phyloP scores from a whole-genome alignment of 768 basidiomycete genomes.

The Hortiboletus flavorubellus region DNA sequence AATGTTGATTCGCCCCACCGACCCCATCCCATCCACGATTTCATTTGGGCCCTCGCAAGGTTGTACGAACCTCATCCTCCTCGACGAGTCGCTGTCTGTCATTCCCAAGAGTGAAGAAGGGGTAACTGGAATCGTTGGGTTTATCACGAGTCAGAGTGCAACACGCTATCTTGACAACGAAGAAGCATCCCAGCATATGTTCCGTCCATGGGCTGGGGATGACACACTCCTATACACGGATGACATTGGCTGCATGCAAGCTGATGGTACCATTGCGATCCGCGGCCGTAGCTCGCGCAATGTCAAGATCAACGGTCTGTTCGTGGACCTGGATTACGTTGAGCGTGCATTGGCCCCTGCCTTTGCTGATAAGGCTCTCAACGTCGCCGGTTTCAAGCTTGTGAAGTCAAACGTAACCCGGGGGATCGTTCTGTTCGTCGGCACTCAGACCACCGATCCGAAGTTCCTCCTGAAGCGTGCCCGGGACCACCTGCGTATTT shows the following conservation, averaged over 20 bases:
- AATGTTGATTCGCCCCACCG: constrained; percentile 12
- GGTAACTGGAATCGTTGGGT: constrained; percentile 6
- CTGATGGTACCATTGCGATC: constrained; percentile 11
- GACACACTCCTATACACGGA: constrained; percentile 13
- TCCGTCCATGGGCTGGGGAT: constrained; percentile 14
- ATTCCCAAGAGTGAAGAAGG: constrained; percentile 4
- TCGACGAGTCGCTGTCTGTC: constrained; percentile 13
- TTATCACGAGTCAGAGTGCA: constrained; percentile 12
- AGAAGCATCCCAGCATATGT: constrained; percentile 14
- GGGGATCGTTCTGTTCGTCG: constrained; percentile 3
- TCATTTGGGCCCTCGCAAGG: constrained; percentile 11
- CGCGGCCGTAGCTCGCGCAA: constrained; percentile 15
- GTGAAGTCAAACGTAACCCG: constrained; percentile 10
- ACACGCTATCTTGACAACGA: constrained; percentile 12
- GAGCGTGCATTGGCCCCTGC: constrained; percentile 17
- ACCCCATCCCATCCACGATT: constrained; percentile 9
- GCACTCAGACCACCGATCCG: constrained; percentile 7
- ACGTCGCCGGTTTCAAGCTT: constrained; percentile 10
- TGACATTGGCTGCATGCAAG: constrained; percentile 17
- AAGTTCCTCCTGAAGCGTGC: constrained; percentile 11
- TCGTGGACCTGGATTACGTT: constrained; percentile 16
- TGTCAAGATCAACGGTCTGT: constrained; percentile 15
- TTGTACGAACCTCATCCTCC: constrained; percentile 11
- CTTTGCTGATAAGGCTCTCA: constrained; percentile 5
- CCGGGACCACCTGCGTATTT: constrained; percentile 8